phyloP scores from a whole-genome alignment of 345 rosid genomes.

The Adansonia digitata region DNA sequence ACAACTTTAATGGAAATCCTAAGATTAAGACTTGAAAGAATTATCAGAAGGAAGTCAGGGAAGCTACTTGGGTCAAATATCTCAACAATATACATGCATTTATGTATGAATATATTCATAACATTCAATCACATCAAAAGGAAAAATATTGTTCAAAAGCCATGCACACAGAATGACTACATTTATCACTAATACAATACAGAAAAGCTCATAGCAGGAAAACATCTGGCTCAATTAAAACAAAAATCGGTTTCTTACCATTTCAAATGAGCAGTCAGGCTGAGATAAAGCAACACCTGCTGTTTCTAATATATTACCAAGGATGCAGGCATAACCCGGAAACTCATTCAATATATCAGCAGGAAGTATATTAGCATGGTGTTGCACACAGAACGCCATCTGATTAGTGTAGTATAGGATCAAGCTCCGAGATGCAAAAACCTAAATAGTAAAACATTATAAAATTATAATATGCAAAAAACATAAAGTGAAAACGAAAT shows the following conservation, averaged over 20 bases:
- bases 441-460: slow-evolving; percentile 43
- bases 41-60: background rate
- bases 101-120: background rate
- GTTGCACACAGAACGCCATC: slow-evolving; percentile 62
- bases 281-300: slow-evolving; percentile 71
- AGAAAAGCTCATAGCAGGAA: background rate
- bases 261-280: slow-evolving; percentile 74
- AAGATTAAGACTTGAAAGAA: background rate
- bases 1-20: background rate
- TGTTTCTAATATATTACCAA: slow-evolving; percentile 81
- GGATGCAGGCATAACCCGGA: slow-evolving; percentile 87
- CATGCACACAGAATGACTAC: background rate
- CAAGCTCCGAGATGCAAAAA: slow-evolving; percentile 55
- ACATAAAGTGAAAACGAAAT: background rate
- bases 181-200: background rate
- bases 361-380: slow-evolving; percentile 56
- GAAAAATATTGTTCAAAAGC: background rate
- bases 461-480: slow-evolving; percentile 18
- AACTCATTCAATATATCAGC: slow-evolving; percentile 49
- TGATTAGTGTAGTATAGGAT: slow-evolving; percentile 71
- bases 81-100: background rate
- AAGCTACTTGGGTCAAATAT: background rate
- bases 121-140: background rate
- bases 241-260: slow-evolving; percentile 42
- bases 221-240: background rate